These are phyloP conservation scores for Begonia fuchsioides DNA, from an alignment of 306 rosid genomes.

Conservation along the genomic window DNA sequence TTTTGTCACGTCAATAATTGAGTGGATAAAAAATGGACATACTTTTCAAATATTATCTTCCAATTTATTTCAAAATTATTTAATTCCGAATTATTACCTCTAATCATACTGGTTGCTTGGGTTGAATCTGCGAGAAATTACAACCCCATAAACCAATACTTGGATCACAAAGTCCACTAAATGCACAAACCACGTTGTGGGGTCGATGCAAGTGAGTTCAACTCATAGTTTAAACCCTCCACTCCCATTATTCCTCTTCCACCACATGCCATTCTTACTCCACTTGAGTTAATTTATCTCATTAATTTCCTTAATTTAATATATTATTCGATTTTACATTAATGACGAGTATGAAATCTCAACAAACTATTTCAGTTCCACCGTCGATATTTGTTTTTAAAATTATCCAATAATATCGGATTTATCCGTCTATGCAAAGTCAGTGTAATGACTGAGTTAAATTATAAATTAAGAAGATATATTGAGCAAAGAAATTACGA, in stretches of 20 bases:
- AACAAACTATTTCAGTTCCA: background rate
- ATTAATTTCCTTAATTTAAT: background rate
- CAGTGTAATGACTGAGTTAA: too few species aligned
- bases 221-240: background rate
- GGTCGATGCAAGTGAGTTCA: conserved; percentile 1
- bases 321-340: background rate
- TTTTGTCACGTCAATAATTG: background rate
- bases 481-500: too few species aligned
- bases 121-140: background rate
- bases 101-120: background rate
- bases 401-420: too few species aligned
- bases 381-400: background rate
- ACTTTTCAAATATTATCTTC: conserved; percentile 1
- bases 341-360: background rate
- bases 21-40: conserved; percentile 1
- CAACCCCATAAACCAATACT: background rate
- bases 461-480: too few species aligned
- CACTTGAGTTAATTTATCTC: background rate
- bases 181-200: conserved; percentile 13
- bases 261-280: background rate
- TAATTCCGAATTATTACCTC: background rate
- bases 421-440: too few species aligned
- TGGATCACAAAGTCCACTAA: conserved; percentile 6
- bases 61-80: background rate
- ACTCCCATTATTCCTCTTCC: background rate